These are phyloP conservation scores for Mycogone perniciosa DNA, from an alignment of 2,329 filamentous ascomycete genomes.

Conservation along the genomic window DNA sequence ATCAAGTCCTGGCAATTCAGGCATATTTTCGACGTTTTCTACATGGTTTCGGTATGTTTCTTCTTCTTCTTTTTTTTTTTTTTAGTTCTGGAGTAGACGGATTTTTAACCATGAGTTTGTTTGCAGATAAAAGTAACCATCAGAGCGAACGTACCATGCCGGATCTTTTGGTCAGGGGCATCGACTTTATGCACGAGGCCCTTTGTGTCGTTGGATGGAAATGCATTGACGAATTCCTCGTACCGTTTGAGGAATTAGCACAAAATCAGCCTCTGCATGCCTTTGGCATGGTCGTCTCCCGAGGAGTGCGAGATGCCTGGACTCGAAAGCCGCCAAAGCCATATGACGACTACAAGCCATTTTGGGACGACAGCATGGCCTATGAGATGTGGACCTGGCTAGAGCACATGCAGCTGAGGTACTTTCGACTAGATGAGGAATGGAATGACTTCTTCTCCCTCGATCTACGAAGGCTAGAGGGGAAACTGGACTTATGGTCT, in stretches of 20 bases:
- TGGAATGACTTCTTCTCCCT: conserved; percentile 5
- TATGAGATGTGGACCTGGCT: conserved; percentile 9
- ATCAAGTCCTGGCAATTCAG: conserved; percentile 11
- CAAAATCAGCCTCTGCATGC: not conserved
- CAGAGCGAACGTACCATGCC: conserved; percentile 11
- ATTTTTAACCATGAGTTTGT: not conserved
- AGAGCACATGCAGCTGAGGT: conserved; percentile 1
- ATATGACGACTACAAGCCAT: conserved; percentile 8
- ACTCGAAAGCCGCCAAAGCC: conserved; percentile 1
- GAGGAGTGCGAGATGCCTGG: conserved; percentile 9
- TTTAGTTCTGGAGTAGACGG: not conserved
- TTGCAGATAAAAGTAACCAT: not conserved
- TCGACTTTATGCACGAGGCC: conserved; percentile 9
- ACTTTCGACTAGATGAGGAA: not conserved
- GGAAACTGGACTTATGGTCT: conserved; percentile 10
- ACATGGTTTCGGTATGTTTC: conserved; percentile 4
- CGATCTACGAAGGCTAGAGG: conserved; percentile 7
- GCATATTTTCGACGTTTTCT: conserved; percentile 10
- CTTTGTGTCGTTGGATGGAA: not conserved
- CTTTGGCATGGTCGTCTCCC: conserved; percentile 12
- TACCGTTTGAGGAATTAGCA: not conserved
- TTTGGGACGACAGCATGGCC: conserved; percentile 1
- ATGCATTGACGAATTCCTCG: conserved; percentile 1
- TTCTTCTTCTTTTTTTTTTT: not conserved
- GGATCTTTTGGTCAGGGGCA: conserved; percentile 3